Evolutionary conservation across 371 early-diverging fungal species (phyloP), one percentile per base, ranked within the genome.

Genomic region (Circinella minor): DNA sequence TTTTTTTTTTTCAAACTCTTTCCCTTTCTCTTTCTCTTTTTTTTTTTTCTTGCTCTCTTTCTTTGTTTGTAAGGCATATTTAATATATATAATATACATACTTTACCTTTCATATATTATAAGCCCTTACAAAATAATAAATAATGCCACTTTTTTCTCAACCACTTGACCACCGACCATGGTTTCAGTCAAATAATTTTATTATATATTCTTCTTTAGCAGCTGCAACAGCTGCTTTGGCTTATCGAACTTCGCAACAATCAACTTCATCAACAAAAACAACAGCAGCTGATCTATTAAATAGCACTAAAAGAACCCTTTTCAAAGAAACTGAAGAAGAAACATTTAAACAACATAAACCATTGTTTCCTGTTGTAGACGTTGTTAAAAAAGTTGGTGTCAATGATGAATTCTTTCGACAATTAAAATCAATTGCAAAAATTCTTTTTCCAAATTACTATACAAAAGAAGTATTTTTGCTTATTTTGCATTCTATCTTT

Each of bases 401-500:
- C 66, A 84, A 93, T 79, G 79, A 83, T 55, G 87, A 85, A 74
- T 94, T 94, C 72, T 77, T 86, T 63, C 77, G 83, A 48, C 94
- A 93, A 78, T 76, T 94, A 48, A 77, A 78, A 18, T 83, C 92
- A 13, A 85, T 94, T 73, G 83, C 89, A 46, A 81, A 86, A 70
- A 91, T 94, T 74, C 72, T 93, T 66, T 89, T 95, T 63, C 95
- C 95, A 18, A 77, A 78, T 61, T 77, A 87, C 72, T 79, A 81
- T 20, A 87, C 89, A 77, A 96, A 95, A 83, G 96, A 96, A 73
- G 87, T 90, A 10, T 67, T 88, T 18, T 88, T 97, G 65, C 74
- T 98, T 46, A 77, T 90, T 0, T 74, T 96, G 64, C 97, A 97
- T 72, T 90, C 96, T 9, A 66, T 87, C 39, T 98, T 98, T 80